phyloP scores from a whole-genome alignment of 805 yeast genomes.

The Yarrowia sp. region DNA sequence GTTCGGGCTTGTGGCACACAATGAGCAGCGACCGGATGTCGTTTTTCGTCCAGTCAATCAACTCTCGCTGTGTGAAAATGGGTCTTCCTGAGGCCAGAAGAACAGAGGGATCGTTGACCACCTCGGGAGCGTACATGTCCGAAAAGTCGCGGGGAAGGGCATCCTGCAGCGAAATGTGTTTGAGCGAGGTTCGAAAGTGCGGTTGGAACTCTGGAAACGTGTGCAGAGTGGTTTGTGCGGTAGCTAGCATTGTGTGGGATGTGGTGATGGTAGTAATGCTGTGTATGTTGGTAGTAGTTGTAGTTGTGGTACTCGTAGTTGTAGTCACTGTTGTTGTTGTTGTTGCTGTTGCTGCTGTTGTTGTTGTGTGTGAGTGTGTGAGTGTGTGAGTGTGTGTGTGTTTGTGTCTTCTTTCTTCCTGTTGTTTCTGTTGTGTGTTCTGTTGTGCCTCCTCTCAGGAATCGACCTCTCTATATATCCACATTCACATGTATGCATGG shows the following conservation, averaged over 20 bases:
- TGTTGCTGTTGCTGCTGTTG: background rate
- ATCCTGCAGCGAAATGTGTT: constrained; percentile 6
- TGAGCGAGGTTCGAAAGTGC: background rate
- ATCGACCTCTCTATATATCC: background rate
- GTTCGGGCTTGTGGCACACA: constrained; percentile 38
- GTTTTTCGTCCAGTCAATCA: constrained; percentile 68
- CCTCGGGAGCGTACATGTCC: constrained; percentile 58
- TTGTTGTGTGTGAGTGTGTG: background rate
- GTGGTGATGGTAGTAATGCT: background rate
- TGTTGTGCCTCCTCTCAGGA: background rate
- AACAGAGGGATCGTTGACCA: constrained; percentile 44
- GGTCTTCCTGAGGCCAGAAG: constrained; percentile 48
- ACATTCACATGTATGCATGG: constrained; percentile 23
- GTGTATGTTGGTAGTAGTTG: background rate
- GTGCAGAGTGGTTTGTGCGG: background rate
- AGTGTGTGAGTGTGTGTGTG: background rate
- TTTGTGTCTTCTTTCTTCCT: background rate
- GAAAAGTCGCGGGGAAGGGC: constrained; percentile 48
- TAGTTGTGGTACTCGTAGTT: too few species aligned
- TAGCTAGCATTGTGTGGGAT: background rate
- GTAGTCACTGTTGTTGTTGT: too few species aligned
- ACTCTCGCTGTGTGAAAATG: constrained; percentile 55
- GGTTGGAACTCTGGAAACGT: constrained; percentile 8
- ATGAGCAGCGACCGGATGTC: constrained; percentile 64
- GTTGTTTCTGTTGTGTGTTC: background rate